Evolutionary conservation across 1,284 basidiomycete species (phyloP), one percentile per base, ranked within the genome.

Genomic region (Athelia psychrophila): DNA sequence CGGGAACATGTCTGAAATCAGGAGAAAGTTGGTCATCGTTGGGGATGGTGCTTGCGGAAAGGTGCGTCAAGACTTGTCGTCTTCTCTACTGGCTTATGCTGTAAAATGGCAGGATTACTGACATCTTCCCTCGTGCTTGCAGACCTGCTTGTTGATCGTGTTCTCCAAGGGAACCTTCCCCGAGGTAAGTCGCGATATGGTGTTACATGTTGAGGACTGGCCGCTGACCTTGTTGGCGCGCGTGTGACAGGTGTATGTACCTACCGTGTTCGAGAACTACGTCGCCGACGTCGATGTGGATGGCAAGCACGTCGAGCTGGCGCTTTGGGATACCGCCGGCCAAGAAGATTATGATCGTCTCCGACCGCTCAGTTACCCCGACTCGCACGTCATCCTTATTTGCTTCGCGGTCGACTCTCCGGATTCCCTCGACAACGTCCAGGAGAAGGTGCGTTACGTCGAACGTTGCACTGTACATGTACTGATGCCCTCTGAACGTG

Each of bases 321-420:
- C 93, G 25, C 77, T 96, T 57, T 95, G 93, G 93, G 93, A 96
- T 89, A 96, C 93, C 54, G 93, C 93, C 23, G 93, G 93, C 52
- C 93, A 95, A 71, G 93, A 95, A 72, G 84, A 86, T 68, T 91
- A 88, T 67, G 93, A 95, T 73, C 91, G 93, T 64, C 86, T 96
- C 61, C 84, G 94, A 63, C 93, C 93, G 53, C 83, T 95, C 58
- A 89, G 85, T 55, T 95, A 95, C 74, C 93, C 92, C 36, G 93
- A 95, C 75, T 92, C 91, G 20, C 88, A 95, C 68, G 93, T 95
- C 66, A 93, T 95, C 71, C 81, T 96, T 55, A 94, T 96, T 70
- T 95, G 93, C 71, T 96, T 95, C 67, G 90, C 93, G 40, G 85
- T 95, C 58, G 93, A 96, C 76, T 92, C 87, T 51, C 93, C 94